Conservation (phyloP, 768 basidiomycete genomes). For the Tricholoma bakamatsutake region DNA sequence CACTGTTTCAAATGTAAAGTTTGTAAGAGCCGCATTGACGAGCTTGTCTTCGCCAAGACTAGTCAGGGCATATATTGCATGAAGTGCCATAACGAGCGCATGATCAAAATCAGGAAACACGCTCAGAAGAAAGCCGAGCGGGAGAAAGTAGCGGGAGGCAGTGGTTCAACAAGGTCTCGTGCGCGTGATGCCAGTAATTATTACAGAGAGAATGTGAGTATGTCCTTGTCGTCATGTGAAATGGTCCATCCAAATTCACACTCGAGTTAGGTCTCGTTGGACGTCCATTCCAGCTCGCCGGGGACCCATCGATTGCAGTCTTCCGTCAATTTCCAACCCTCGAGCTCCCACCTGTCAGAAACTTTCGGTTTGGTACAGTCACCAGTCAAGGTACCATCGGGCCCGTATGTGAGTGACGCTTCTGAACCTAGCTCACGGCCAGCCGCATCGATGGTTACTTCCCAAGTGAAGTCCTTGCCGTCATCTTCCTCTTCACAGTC, state of each 20-base stretch:
- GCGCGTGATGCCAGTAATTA: slow-evolving; percentile 33
- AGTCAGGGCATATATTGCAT: slow-evolving; percentile 98
- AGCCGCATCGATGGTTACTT: slow-evolving; percentile 9
- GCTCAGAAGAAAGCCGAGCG: slow-evolving; percentile 79
- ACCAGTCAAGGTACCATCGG: slow-evolving; percentile 23
- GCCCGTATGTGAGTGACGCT: slow-evolving; percentile 32
- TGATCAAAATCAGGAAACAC: slow-evolving; percentile 86
- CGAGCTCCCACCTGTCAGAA: slow-evolving; percentile 16
- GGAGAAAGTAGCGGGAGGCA: slow-evolving; percentile 35
- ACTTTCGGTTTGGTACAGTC: slow-evolving; percentile 14
- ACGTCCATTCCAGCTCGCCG: slow-evolving; percentile 3
- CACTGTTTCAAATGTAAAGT: slow-evolving; percentile 98
- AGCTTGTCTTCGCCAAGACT: slow-evolving; percentile 97
- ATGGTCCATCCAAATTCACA: background rate
- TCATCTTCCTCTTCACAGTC: slow-evolving; percentile 25
- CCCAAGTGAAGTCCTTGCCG: slow-evolving; percentile 10
- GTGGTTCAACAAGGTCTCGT: slow-evolving; percentile 36
- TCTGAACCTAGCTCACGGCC: slow-evolving; percentile 23
- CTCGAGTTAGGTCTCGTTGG: slow-evolving; percentile 10
- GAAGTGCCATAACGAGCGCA: slow-evolving; percentile 97
- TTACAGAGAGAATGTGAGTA: slow-evolving; percentile 38
- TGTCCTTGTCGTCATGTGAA: slow-evolving; percentile 16
- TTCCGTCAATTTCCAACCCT: slow-evolving; percentile 11
- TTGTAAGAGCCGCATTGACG: slow-evolving; percentile 92
- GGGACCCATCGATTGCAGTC: slow-evolving; percentile 3